Evolutionary conservation across 139 green algal genomes (phyloP).

Genomic region (Eudorina sp.): DNA sequence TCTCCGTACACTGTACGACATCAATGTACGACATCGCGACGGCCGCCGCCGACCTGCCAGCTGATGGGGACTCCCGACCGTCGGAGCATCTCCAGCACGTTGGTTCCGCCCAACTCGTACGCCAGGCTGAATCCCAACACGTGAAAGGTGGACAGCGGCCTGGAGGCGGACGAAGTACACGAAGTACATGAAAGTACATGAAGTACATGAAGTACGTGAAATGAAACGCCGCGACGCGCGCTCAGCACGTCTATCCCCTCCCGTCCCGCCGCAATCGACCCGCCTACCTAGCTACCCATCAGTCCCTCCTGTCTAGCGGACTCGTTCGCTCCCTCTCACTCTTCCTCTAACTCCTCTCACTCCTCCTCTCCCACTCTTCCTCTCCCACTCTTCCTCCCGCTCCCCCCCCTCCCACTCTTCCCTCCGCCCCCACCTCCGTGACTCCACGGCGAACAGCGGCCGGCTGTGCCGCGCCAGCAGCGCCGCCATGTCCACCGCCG

Average conservation of each 20-base stretch:
- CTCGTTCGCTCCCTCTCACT: too few relatives aligned
- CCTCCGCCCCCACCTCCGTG: constrained; percentile 38
- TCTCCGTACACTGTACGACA: too few relatives aligned
- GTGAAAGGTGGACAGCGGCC: constrained; percentile 71
- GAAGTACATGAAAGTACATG: too few relatives aligned
- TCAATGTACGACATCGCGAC: too few relatives aligned
- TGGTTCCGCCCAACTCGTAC: constrained; percentile 79
- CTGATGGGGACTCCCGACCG: constrained; percentile 60
- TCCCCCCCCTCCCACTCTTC: not conserved
- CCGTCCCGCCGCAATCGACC: not conserved
- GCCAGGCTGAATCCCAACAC: constrained; percentile 77
- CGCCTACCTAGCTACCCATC: not conserved
- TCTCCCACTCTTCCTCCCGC: not conserved
- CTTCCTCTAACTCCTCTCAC: too few relatives aligned
- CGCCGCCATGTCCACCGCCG: constrained; percentile 51
- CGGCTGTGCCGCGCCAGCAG: constrained; percentile 66
- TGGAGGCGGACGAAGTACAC: not conserved
- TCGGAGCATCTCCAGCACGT: constrained; percentile 82
- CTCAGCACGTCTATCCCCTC: not conserved
- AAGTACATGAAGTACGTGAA: too few relatives aligned
- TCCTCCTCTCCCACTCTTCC: not conserved
- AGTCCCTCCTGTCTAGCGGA: too few relatives aligned
- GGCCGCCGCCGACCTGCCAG: constrained; percentile 22
- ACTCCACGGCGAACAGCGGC: constrained; percentile 76
- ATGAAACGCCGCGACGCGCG: too few relatives aligned